Percentiles rank a stretch among this genome's conserved stretches.
These are phyloP conservation scores for Taiozyma sp. DNA, from an alignment of 1,139 yeast genomes.

Conservation along the genomic window DNA sequence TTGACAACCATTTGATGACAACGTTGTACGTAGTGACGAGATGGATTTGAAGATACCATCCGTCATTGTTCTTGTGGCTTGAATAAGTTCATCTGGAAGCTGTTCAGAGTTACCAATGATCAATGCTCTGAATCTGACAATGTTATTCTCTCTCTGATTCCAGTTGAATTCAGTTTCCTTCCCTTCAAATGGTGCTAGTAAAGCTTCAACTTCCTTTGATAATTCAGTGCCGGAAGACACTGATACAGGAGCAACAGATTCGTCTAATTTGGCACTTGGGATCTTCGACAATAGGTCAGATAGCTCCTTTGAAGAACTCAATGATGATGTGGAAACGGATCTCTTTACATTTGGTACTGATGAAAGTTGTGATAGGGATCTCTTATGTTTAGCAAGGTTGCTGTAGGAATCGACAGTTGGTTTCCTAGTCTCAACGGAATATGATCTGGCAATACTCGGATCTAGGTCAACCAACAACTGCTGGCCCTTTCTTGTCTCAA, in stretches of 20 bases:
- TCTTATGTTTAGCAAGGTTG: conserved; percentile 13
- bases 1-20: conserved; percentile 72
- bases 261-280: conserved; percentile 17
- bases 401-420: conserved; percentile 22
- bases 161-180: conserved; percentile 91
- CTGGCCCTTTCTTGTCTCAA: conserved; percentile 28
- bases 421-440: conserved; percentile 10
- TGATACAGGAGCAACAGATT: conserved; percentile 21
- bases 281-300: conserved; percentile 12
- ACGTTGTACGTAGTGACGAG: conserved; percentile 74
- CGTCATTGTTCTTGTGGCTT: conserved; percentile 30
- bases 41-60: conserved; percentile 69
- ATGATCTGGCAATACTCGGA: conserved; percentile 18
- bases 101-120: conserved; percentile 53
- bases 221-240: conserved; percentile 31
- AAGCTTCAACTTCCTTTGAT: conserved; percentile 30
- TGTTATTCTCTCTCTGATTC: conserved; percentile 62
- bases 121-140: conserved; percentile 51
- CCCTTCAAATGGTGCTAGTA: conserved; percentile 48
- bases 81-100: conserved; percentile 38
- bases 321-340: neutral
- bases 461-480: conserved; percentile 32
- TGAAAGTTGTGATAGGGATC: conserved; percentile 1
- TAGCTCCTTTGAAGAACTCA: conserved; percentile 8
- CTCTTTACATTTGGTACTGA: neutral